Base-by-base conservation (phyloP, 2,329 filamentous ascomycete genomes). In the Fusarium albosuccineum region DNA sequence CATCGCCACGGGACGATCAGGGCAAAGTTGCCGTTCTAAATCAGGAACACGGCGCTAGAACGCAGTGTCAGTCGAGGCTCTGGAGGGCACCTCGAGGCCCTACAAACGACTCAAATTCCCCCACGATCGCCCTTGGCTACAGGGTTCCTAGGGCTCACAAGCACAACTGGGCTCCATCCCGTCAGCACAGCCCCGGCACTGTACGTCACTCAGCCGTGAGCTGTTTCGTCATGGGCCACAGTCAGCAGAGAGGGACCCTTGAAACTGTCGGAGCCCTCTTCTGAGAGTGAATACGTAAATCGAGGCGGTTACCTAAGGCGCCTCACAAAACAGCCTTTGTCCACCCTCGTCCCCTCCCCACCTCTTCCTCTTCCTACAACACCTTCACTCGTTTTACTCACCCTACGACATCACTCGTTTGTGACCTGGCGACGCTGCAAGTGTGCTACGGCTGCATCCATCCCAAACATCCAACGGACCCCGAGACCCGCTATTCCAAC, bases 131-230 rank as follows among this genome's bases (percentile, higher is more conserved):
- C 66, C 45, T 44, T 59, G 26, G 46, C 30, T 66, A 45, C 66
- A 68, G 66, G 66, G 66, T 41, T 62, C 26, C 11, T 22, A 58
- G 51, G 29, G 52, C 45, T 62, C 52, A 57, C 55, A 59, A 34
- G 30, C 29, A 22, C 13, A 33, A 37, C 22, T 37, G 30, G 52
- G 16, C 41, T 33, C 41, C 52, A 50, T 58, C 52, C 66, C 62
- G 61, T 61, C 62, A 72, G 71, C 71, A 73, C 69, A 66, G 71
- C 71, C 71, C 68, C 69, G 39, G 67, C 27, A 67, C 60, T 70
- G 66, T 71, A 73, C 71, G 71, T 73, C 71, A 73, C 71, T 60
- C 51, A 49, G 42, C 61, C 56, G 49, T 62, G 61, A 58, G 65
- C 49, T 67, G 66, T 60, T 68, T 68, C 58, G 66, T 72, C 64